These are phyloP conservation scores for Casaregolazyma suthepensis DNA, from an alignment of 1,139 yeast species.

Conservation along the genomic window DNA sequence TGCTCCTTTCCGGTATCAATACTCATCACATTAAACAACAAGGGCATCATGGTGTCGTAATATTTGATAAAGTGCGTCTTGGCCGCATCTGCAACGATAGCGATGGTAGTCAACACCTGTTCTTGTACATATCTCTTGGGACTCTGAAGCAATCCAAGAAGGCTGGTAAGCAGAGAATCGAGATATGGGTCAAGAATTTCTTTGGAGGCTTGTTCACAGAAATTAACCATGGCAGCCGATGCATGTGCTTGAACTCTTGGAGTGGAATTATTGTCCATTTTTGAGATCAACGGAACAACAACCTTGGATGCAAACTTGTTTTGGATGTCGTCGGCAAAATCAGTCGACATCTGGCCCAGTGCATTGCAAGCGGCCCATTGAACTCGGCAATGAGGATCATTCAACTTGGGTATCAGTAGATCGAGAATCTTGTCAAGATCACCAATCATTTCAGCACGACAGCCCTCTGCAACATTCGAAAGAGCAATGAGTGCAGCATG, in stretches of 20 bases:
- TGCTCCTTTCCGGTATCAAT: constrained; percentile 77
- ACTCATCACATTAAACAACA: constrained; percentile 69
- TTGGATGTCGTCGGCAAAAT: constrained; percentile 86
- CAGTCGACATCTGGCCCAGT: constrained; percentile 96
- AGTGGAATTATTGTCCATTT: constrained; percentile 60
- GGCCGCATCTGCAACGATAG: constrained; percentile 98
- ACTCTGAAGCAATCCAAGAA: constrained; percentile 70
- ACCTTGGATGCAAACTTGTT: constrained; percentile 71
- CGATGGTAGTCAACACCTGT: constrained; percentile 93
- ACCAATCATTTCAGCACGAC: constrained; percentile 76
- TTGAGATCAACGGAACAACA: constrained; percentile 82
- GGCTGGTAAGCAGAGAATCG: constrained; percentile 68
- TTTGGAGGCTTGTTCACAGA: constrained; percentile 85
- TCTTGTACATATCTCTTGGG: constrained; percentile 94
- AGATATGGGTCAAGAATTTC: constrained; percentile 85
- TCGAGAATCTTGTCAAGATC: constrained; percentile 80
- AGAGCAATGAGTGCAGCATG: constrained; percentile 97
- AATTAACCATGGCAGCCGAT: constrained; percentile 95
- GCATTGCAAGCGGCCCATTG: constrained; percentile 98
- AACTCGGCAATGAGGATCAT: constrained; percentile 86
- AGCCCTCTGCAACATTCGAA: constrained; percentile 96
- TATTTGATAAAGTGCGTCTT: constrained; percentile 82
- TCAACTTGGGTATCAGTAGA: constrained; percentile 72
- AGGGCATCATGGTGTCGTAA: constrained; percentile 92
- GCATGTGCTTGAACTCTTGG: constrained; percentile 97